A percentile compares a stretch with the other conserved stretches of the same genome.
Conservation (phyloP, 176 grass and related monocot genomes). For the Phragmites australis region DNA sequence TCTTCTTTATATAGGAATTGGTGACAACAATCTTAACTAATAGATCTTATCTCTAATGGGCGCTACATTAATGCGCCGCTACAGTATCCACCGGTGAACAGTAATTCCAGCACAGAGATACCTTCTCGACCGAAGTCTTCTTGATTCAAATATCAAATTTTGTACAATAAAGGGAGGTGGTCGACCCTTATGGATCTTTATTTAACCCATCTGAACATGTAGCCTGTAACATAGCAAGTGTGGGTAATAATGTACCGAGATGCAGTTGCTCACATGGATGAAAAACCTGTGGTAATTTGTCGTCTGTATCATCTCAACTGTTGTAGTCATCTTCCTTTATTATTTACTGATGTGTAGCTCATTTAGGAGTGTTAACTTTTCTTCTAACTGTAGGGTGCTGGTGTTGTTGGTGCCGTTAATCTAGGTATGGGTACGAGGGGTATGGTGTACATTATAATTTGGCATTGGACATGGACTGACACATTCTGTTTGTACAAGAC, state of each 20-base stretch:
- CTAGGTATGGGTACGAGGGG: not conserved
- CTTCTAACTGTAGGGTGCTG: not conserved
- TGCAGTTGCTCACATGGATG: not conserved
- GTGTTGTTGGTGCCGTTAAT: not conserved
- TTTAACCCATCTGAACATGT: slow-evolving; percentile 7
- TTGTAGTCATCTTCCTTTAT: not conserved
- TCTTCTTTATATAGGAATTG: too few species aligned
- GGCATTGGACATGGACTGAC: not conserved
- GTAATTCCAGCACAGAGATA: too few species aligned
- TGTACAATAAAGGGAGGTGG: slow-evolving; percentile 45
- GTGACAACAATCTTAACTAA: too few species aligned
- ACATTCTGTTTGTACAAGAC: slow-evolving; percentile 32
- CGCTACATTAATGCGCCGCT: too few species aligned
- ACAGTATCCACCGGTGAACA: too few species aligned
- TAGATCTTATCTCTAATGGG: too few species aligned
- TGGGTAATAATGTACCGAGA: slow-evolving; percentile 16
- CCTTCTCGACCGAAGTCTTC: not conserved
- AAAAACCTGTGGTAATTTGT: not conserved
- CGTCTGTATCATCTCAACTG: not conserved
- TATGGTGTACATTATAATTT: slow-evolving; percentile 44
- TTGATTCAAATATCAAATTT: slow-evolving; percentile 34
- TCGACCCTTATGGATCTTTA: slow-evolving; percentile 18
- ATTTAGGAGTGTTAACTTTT: not conserved
- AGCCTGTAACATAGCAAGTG: slow-evolving; percentile 23
- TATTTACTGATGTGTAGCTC: not conserved